A percentile compares a stretch with the other conserved stretches of the same genome.
phyloP scores from a whole-genome alignment of 352 stramenopile species.

The Globisporangium polare region DNA sequence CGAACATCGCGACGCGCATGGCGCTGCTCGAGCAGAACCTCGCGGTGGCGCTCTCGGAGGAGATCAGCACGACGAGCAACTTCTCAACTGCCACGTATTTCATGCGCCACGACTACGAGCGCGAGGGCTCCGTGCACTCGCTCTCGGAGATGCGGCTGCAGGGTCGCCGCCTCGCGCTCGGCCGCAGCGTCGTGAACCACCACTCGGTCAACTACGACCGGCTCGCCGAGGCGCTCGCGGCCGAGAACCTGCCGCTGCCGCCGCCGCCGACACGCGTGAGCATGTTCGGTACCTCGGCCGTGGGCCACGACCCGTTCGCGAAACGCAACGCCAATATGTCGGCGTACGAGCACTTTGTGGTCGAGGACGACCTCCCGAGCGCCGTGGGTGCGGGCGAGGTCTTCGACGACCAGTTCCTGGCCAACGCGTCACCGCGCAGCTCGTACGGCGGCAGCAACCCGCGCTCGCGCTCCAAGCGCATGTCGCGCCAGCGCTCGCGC shows the following conservation, averaged over 20 bases:
- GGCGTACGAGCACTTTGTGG: constrained; percentile 61
- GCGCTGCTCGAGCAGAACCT: constrained; percentile 47
- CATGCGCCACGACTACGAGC: constrained; percentile 31
- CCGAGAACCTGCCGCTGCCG: constrained; percentile 41
- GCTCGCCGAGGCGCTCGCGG: constrained; percentile 30
- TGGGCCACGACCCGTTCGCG: constrained; percentile 48
- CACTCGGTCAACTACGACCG: constrained; percentile 58
- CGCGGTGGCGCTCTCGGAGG: constrained; percentile 31
- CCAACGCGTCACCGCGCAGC: constrained; percentile 26
- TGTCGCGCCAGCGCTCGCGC: constrained; percentile 21
- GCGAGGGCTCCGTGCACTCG: constrained; percentile 24
- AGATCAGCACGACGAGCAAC: constrained; percentile 27
- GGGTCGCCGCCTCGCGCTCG: constrained; percentile 36
- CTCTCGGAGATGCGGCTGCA: constrained; percentile 39
- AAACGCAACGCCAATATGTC: constrained; percentile 33
- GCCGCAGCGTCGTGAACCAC: constrained; percentile 57
- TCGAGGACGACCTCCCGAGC: constrained; percentile 27
- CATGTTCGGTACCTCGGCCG: constrained; percentile 58
- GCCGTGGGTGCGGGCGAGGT: constrained; percentile 20
- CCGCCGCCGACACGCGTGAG: constrained; percentile 56
- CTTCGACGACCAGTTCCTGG: constrained; percentile 40
- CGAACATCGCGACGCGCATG: constrained; percentile 65
- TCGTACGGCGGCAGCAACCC: constrained; percentile 13
- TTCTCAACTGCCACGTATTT: constrained; percentile 37
- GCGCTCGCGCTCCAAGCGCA: constrained; percentile 14